Base-by-base conservation (phyloP, 257 asterid species). In the Ballota nigra region DNA sequence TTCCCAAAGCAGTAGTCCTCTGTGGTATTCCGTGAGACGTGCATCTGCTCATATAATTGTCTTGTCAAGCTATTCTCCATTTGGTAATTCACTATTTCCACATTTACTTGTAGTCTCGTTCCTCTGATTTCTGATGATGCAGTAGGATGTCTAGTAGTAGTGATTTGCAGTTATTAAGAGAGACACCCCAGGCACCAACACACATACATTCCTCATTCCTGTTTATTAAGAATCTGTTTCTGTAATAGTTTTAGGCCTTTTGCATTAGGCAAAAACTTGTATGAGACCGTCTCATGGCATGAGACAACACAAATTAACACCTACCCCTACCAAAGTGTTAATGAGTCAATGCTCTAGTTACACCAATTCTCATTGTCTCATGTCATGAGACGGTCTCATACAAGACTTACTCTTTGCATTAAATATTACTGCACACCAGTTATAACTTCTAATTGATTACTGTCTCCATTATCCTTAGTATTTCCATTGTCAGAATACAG, bases 1-100 rank as follows among this genome's bases (percentile, higher is more conserved):
- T 59, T 86, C 96, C 66, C 72, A 72, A 79, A 94, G 98, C 86
- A 94, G 84, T 73, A 85, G 81, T 80, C 97, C 96, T 43, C 83
- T 94, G 72, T 94, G 98, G 98, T 94, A 94, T 82, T 86, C 97
- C 36, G 80, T 94, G 78, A 89, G 97, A 80, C 86, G 98, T 75
- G 97, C 92, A 69, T 91, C 97, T 62, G 95, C 97, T 75, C 97
- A 94, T 73, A 86, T 94, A 47, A 94, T 94, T 73, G 92, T 91
- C 80, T 84, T 94, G 64, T 91, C 96, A 79, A 94, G 96, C 96
- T 94, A 94, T 84, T 94, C 98, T 66, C 89, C 98, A 60, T 94
- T 87, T 70, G 98, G 98, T 94, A 86, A 81, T 71, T 76, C 70
- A 15, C 10, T 28, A 4, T 62, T 70, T 29, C 53, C 26, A 6